These are phyloP conservation scores for Alternaria burnsii DNA, from an alignment of 2,329 filamentous ascomycete genomes.

Conservation along the genomic window DNA sequence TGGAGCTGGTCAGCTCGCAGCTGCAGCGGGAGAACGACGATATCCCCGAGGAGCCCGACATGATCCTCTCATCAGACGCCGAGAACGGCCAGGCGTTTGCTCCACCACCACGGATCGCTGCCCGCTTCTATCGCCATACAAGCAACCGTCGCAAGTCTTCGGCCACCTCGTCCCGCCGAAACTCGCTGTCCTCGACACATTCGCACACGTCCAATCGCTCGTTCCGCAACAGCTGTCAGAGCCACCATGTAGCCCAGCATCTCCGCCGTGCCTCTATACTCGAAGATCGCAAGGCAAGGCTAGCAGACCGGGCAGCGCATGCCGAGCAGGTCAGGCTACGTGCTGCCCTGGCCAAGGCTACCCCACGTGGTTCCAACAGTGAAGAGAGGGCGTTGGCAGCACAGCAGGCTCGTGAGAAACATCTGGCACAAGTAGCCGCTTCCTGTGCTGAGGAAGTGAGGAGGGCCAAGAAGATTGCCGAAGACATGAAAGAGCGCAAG, in stretches of 20 bases:
- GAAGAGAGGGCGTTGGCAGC: conserved; percentile 82
- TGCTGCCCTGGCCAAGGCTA: conserved; percentile 76
- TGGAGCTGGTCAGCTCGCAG: conserved; percentile 41
- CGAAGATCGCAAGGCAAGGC: conserved; percentile 79
- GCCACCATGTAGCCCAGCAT: conserved; percentile 80
- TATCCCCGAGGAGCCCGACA: conserved; percentile 54
- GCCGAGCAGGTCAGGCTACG: conserved; percentile 83
- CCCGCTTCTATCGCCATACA: conserved; percentile 75
- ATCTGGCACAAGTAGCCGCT: conserved; percentile 81
- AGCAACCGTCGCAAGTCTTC: conserved; percentile 76
- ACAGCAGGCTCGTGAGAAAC: conserved; percentile 79
- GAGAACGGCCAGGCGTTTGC: conserved; percentile 59
- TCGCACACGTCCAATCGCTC: conserved; percentile 72
- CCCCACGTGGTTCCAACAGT: conserved; percentile 70
- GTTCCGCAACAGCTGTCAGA: conserved; percentile 67
- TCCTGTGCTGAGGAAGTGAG: conserved; percentile 84
- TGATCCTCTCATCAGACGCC: conserved; percentile 51
- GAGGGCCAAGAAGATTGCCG: conserved; percentile 82
- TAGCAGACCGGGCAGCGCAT: conserved; percentile 82
- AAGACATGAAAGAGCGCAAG: conserved; percentile 81
- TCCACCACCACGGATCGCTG: conserved; percentile 79
- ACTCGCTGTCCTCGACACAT: conserved; percentile 79
- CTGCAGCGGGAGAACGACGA: conserved; percentile 47
- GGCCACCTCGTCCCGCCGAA: conserved; percentile 79
- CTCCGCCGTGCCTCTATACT: conserved; percentile 81